These are phyloP conservation scores for Cryptococcus amylolentus DNA, from an alignment of 1,284 basidiomycete species.

Conservation along the genomic window DNA sequence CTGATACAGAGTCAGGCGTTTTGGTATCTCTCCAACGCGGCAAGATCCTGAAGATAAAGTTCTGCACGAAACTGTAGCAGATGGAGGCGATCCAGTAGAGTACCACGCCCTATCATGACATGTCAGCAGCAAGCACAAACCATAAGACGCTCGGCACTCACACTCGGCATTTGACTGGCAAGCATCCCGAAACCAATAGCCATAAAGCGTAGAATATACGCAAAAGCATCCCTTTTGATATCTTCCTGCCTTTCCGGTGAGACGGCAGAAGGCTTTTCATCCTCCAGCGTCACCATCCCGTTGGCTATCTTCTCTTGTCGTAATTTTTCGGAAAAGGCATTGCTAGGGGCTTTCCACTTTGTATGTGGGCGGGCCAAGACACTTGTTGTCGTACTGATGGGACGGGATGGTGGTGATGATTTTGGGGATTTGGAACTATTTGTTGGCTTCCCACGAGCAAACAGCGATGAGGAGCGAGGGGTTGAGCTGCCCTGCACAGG, in stretches of 20 bases:
- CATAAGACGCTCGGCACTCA: slow-evolving; percentile 10
- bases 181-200: slow-evolving; percentile 25
- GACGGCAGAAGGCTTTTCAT: neutral
- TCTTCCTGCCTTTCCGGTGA: slow-evolving; percentile 12
- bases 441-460: too few relatives aligned
- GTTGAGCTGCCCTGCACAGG: too few relatives aligned
- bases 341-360: neutral
- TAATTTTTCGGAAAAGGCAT: neutral
- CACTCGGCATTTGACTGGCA: slow-evolving; percentile 27
- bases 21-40: neutral
- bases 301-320: neutral
- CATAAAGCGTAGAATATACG: slow-evolving; percentile 18
- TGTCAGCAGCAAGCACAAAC: neutral
- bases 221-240: slow-evolving; percentile 13
- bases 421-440: too few relatives aligned
- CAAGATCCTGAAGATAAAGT: slow-evolving; percentile 15
- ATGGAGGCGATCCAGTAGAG: slow-evolving; percentile 56
- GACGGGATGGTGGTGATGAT: neutral
- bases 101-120: slow-evolving; percentile 47
- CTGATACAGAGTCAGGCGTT: too few relatives aligned
- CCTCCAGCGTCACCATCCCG: neutral
- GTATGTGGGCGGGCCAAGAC: neutral
- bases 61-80: slow-evolving; percentile 51
- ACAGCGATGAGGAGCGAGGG: too few relatives aligned
- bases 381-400: neutral